Base-by-base conservation (phyloP, 352 stramenopile species). In the Phytophthora megakarya region DNA sequence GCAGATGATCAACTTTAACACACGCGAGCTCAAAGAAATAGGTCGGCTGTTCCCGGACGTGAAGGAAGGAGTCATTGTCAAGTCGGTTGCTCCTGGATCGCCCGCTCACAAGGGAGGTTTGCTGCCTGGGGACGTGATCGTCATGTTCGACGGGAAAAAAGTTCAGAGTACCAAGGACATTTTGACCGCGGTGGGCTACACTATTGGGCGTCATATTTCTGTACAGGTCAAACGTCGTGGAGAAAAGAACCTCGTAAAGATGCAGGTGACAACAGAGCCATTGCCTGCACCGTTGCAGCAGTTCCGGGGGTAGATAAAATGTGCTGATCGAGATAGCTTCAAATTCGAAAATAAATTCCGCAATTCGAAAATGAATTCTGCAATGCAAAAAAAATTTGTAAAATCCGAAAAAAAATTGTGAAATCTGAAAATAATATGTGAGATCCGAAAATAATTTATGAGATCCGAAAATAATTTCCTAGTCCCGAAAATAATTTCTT, bases 1-100 rank as follows among this genome's bases (percentile, higher is more conserved):
- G 81, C 83, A 93, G 49, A 96, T 98, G 87, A 91, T 93, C 44
- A 88, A 90, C 61, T 90, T 95, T 54, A 91, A 92, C 65, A 70
- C 69, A 13, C 75, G 73, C 28, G 82, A 93, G 46, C 67, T 93
- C 4, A 61, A 67, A 40, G 78, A 95, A 52, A 81, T 91, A 37
- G 66, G 73, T 13, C 83, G 84, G 50, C 57, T 91, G 23, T 92
- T 92, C 47, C 83, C 85, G 1, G 76, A 89, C 33, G 70, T 93
- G 54, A 90, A 89, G 32, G 74, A 89, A 61, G 85, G 86, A 32
- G 81, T 97, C 15, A 84, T 96, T 30, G 80, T 97, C 59, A 90
- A 94, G 64, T 86, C 85, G 8, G 88, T 97, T 18, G 57, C 74
- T 11, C 78, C 80, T 0, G 85, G 84, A 4, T 96, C 87, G 21